Evolutionary conservation across 2,329 filamentous ascomycete genomes (phyloP), one percentile per base, ranked within the genome.

Genomic region (Didymella sp.): DNA sequence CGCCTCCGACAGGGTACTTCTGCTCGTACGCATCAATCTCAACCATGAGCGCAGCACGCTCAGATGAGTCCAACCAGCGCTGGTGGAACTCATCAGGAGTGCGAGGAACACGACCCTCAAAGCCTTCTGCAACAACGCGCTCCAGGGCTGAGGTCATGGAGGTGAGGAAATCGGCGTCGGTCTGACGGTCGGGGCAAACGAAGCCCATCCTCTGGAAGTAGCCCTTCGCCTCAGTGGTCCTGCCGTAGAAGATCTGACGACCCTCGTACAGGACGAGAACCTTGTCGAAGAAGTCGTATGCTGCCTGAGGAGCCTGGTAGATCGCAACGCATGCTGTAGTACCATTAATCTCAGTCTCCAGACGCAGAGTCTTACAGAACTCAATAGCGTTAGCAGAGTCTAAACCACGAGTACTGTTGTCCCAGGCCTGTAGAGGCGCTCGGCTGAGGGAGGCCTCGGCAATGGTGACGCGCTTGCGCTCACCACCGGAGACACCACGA

Each of bases 381-480:
- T 91, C 88, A 58, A 91, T 83, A 49, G 89, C 89, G 73, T 91
- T 91, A 76, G 88, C 89, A 28, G 84, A 88, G 76, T 92, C 89
- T 28, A 91, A 80, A 76, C 89, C 89, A 77, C 89, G 82, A 24
- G 89, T 91, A 37, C 84, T 87, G 79, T 91, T 91, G 69, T 91
- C 91, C 90, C 91, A 95, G 58, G 87, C 89, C 71, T 90, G 87
- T 1, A 87, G 73, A 0, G 83, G 83, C 0, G 85, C 84, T 30
- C 81, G 79, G 15, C 87, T 87, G 11, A 92, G 79, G 58, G 89
- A 83, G 63, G 90, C 91, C 75, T 95, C 91, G 1, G 89, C 90
- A 59, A 95, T 92, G 41, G 87, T 90, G 5, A 96, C 91, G 72
- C 92, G 87, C 78, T 95, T 93, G 72, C 87, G 82, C 80, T 92